These are phyloP conservation scores for Kickxella alabastrina DNA, from an alignment of 192 early-diverging fungal genomes.

Conservation along the genomic window DNA sequence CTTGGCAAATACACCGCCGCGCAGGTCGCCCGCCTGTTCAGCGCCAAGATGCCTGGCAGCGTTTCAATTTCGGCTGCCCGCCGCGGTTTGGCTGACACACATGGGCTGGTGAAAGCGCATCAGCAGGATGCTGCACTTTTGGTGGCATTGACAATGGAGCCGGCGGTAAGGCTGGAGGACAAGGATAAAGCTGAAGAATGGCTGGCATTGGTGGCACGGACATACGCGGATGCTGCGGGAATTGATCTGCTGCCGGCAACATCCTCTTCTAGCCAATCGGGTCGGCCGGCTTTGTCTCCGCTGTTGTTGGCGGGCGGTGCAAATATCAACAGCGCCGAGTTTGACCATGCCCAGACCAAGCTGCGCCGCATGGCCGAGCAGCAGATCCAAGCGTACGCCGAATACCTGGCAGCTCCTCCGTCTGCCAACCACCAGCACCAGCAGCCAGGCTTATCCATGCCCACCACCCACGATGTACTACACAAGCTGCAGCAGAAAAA, in stretches of 20 bases:
- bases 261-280: slow-evolving; percentile 6
- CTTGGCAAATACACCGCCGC: slow-evolving; percentile 79
- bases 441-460: no score
- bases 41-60: slow-evolving; percentile 90
- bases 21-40: slow-evolving; percentile 79
- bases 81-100: slow-evolving; percentile 54
- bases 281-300: slow-evolving; percentile 2
- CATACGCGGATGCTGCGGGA: slow-evolving; percentile 68
- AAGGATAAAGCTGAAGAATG: slow-evolving; percentile 77
- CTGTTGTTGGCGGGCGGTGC: no score
- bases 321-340: slow-evolving; percentile 88
- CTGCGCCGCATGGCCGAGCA: slow-evolving; percentile 66
- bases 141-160: slow-evolving; percentile 79
- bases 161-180: slow-evolving; percentile 64
- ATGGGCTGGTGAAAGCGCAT: slow-evolving; percentile 60
- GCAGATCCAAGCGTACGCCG: slow-evolving; percentile 77
- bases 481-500: no score
- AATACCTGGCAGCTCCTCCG: slow-evolving; percentile 71
- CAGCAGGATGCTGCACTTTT: slow-evolving; percentile 75
- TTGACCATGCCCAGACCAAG: slow-evolving; percentile 69
- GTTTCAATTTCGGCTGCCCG: slow-evolving; percentile 72
- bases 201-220: slow-evolving; percentile 65
- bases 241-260: slow-evolving; percentile 42
- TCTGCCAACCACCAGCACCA: no score
- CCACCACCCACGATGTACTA: no score